Conservation (phyloP, 257 asterid genomes). For the Echites panduratus region DNA sequence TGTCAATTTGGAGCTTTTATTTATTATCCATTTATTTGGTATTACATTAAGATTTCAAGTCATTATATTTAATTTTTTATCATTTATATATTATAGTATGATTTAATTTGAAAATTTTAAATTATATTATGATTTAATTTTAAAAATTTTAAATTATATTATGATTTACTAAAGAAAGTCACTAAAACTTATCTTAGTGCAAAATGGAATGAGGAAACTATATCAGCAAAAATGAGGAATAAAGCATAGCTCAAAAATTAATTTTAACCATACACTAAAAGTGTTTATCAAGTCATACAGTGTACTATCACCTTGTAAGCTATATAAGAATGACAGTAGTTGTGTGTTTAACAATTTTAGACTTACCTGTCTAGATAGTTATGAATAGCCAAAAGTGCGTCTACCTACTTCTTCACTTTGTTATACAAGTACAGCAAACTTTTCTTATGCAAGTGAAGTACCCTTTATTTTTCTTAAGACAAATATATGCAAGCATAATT, state of each 20-base stretch:
- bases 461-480: conserved; percentile 36
- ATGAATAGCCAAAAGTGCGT: conserved; percentile 61
- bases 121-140: no score
- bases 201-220: conserved; percentile 29
- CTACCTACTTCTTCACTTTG: conserved; percentile 71
- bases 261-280: not conserved
- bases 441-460: conserved; percentile 73
- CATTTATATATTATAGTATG: no score
- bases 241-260: not conserved
- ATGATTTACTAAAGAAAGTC: conserved; percentile 98
- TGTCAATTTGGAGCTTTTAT: no score
- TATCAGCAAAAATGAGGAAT: not conserved
- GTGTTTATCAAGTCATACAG: not conserved
- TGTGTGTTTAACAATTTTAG: conserved; percentile 3
- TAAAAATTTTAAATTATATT: no score
- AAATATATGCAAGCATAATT: conserved; percentile 24
- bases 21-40: no score
- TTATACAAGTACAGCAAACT: conserved; percentile 54
- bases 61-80: no score
- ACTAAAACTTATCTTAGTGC: conserved; percentile 72
- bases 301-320: not conserved
- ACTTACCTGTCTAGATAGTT: conserved; percentile 54
- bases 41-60: no score
- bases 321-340: not conserved
- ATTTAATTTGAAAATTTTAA: no score